A percentile compares a stretch with the other conserved stretches of the same genome.
phyloP scores from a whole-genome alignment of 306 rosid species.

The Cicer judaicum region DNA sequence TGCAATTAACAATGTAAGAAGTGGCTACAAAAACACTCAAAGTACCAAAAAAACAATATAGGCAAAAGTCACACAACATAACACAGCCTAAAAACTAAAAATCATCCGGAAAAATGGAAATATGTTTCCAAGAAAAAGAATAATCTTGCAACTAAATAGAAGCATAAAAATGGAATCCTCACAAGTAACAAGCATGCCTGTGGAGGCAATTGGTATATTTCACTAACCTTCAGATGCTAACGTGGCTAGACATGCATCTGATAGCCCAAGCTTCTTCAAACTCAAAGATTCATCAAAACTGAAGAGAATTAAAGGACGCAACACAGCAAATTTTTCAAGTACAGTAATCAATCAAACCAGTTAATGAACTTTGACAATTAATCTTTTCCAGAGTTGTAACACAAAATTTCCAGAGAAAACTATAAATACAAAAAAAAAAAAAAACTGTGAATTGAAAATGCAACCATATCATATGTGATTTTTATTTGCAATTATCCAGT shows the following conservation, averaged over 20 bases:
- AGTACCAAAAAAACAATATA: slow-evolving; percentile 2
- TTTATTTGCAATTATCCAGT: not conserved
- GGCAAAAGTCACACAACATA: not conserved
- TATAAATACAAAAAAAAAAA: not conserved
- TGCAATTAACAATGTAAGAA: not conserved
- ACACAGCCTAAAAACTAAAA: not conserved
- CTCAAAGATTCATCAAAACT: slow-evolving; percentile 81
- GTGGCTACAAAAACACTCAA: not conserved
- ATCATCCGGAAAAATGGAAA: not conserved
- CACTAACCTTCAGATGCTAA: slow-evolving; percentile 81
- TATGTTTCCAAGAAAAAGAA: not conserved
- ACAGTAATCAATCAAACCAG: not conserved
- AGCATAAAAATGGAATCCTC: slow-evolving; percentile 22
- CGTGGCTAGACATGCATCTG: slow-evolving; percentile 81
- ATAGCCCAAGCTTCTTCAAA: slow-evolving; percentile 74
- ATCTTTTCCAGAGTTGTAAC: not conserved
- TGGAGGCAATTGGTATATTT: slow-evolving; percentile 33
- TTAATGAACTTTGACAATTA: not conserved
- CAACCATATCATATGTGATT: not conserved
- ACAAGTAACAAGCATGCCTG: slow-evolving; percentile 29
- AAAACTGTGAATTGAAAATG: not conserved
- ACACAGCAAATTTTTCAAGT: slow-evolving; percentile 27
- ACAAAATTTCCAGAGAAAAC: not conserved
- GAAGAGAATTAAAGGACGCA: slow-evolving; percentile 43
- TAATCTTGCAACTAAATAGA: slow-evolving; percentile 23